Base-by-base conservation (phyloP, 768 basidiomycete genomes). In the Leccinum pellstonianum region DNA sequence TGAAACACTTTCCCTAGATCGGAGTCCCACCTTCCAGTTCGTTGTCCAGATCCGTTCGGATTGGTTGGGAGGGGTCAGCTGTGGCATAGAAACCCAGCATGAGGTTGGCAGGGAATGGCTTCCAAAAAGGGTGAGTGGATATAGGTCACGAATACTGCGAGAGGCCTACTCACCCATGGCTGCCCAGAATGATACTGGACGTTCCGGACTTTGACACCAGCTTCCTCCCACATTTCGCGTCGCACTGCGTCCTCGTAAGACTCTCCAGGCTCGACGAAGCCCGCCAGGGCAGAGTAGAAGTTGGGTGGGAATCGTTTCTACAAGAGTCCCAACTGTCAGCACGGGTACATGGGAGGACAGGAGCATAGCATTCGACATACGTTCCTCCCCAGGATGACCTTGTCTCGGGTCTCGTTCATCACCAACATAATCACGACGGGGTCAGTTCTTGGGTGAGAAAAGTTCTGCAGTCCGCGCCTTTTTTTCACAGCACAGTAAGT, bases 201-300 rank as follows among this genome's bases (percentile, higher is more conserved):
- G 63, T 93, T 81, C 78, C 87, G 88, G 23, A 93, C 91, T 51
- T 81, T 83, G n/a, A 98, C 82, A 4, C 96, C 96, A 2, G 93
- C 91, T 73, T 98, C 96, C 73, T 99, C 96, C 87, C 93, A 93
- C 73, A 96, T 88, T 73, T 98, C 96, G 41, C 96, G 82, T 55
- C 83, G 79, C 31, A 98, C 95, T 2, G 95, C 90, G 65, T 98
- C 95, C 70, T 99, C 96, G 63, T 97, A 89, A 0, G 90, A 86
- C 72, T 99, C 96, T 10, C 90, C 95, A 5, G 95, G 93, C 71
- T 98, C 96, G 49, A 95, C 83, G 70, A 98, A 98, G 3, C 96
- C 96, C 1, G 95, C 93, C 29, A 98, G 76, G 50, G 93, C 92
- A 1, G 93, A 95, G 74, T 93, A 97, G 73, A 91, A 89, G 52